Percentiles rank a stretch among this genome's conserved stretches.
Conservation (phyloP, 2,329 filamentous ascomycete species). For the Orbilia quercus region DNA sequence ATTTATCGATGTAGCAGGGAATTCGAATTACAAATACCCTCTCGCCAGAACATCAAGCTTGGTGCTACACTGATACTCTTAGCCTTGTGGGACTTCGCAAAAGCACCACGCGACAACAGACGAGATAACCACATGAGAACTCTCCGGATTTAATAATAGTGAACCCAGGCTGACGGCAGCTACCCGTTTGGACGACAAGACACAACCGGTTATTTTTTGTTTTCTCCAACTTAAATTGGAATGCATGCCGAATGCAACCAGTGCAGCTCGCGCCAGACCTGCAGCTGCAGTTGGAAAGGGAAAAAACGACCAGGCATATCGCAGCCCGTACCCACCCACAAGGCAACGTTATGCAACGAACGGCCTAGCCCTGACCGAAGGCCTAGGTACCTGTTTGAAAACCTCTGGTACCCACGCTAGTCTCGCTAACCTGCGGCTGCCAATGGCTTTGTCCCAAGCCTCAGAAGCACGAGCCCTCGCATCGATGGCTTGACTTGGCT, state of each 20-base stretch:
- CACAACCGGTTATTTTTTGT: conserved; percentile 8
- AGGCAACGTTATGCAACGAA: conserved; percentile 26
- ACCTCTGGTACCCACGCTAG: neutral
- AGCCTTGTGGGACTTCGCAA: no score
- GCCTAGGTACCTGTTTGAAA: neutral
- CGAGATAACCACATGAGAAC: neutral
- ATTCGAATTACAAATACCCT: no score
- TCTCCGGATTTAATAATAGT: neutral
- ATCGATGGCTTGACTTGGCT: conserved; percentile 49
- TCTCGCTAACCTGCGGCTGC: conserved; percentile 43
- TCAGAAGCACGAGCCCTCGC: conserved; percentile 24
- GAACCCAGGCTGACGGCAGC: conserved; percentile 23
- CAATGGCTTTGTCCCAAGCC: conserved; percentile 34
- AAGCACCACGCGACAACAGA: neutral
- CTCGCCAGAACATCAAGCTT: no score
- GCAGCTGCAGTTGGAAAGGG: conserved; percentile 19
- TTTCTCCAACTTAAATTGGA: conserved; percentile 18
- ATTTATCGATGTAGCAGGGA: neutral
- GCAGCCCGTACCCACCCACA: conserved; percentile 9
- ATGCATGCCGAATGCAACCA: conserved; percentile 26
- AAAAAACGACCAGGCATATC: conserved; percentile 26
- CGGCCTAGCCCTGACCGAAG: conserved; percentile 3
- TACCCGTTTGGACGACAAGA: conserved; percentile 23
- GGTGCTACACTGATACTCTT: no score
- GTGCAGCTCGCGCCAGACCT: conserved; percentile 13